Base-by-base conservation (phyloP, 2,329 filamentous ascomycete genomes). In the Phyllosticta ampelicida region DNA sequence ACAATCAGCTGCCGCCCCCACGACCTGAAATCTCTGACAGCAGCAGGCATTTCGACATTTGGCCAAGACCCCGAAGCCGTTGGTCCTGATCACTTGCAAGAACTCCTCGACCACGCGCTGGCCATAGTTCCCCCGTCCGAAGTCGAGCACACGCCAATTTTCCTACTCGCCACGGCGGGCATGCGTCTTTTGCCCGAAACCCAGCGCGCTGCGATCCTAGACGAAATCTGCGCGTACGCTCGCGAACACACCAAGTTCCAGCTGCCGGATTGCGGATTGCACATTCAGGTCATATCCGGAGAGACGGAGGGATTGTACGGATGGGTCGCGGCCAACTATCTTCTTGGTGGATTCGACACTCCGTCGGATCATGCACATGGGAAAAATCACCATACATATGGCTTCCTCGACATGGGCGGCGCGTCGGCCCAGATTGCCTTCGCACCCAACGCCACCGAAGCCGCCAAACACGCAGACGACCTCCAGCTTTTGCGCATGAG, bases 381-480 rank as follows among this genome's bases (percentile, higher is more conserved):
- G 55, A 90, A 95, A 63, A 83, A 82, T 23, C 94, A 97, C 70
- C 88, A 91, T 67, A 99, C 94, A 0, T 99, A 97, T 71, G 94
- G 94, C 0, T 99, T 99, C 67, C 77, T 99, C 61, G 94, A 99
- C 70, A 99, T 99, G 95, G 94, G 94, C 54, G 94, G 94, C 55
- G 94, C 94, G 23, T 97, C 92, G 0, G 92, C 94, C 16, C 94
- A 99, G 74, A 97, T 99, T 67, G 94, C 95, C 0, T 99, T 99
- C 71, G 92, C 91, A 1, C 94, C 94, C 1, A 99, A 99, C 72
- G 75, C 81, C 3, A 97, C 94, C 1, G 94, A 99, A 71, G 86
- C 90, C 1, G 82, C 85, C 66, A 94, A 90, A 68, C 95, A 99
- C 70, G 86, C 89, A 0, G 82, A 96, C 62, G 90, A 97, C 68